Evolutionary conservation across 1,284 basidiomycete genomes (phyloP), one percentile per base, ranked within the genome.

Genomic region (Cryptococcus maquisensis): DNA sequence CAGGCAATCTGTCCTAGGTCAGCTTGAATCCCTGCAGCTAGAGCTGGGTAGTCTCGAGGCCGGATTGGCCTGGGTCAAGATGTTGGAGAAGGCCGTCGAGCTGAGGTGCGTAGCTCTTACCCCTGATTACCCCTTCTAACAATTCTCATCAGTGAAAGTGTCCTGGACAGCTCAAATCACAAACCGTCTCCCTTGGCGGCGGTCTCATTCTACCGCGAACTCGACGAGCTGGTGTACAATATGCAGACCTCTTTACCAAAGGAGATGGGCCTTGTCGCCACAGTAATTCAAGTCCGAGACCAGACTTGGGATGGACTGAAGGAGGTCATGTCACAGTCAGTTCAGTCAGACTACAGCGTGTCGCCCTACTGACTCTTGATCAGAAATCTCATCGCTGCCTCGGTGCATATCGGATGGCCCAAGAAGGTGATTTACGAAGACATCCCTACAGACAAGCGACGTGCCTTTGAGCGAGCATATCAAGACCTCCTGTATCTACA

Each of bases 351-450:
- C 49, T 62, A 23, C 71, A 53, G 49, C 52, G 42, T 18, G 37
- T 32, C 28, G 28, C 4, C 28, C 28, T n/a, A 3, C 36, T 21
- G 47, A 37, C 32, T 47, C 13, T 9, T 9, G 6, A 15, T 49
- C 8, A 91, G 88, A 38, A 72, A 79, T 4, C 77, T 95, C 9
- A 74, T 86, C 16, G 71, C 77, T 40, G 81, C 83, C 3, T 80
- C 87, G 2, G 90, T 91, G 70, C 81, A 79, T 37, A 73, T 96
- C 35, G 81, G 83, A 24, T 96, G 92, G 92, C 93, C 93, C 3
- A 52, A 64, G 13, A 82, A 82, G 64, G 81, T 90, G 2, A 81
- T 88, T 62, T 90, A 88, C 63, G 65, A 77, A 8, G 62, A 79
- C 0, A 79, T 81, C 2, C 66, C 79, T 3, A 65, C 77, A 12